These are phyloP conservation scores for Russula vinacea DNA, from an alignment of 768 basidiomycete species.

Conservation along the genomic window DNA sequence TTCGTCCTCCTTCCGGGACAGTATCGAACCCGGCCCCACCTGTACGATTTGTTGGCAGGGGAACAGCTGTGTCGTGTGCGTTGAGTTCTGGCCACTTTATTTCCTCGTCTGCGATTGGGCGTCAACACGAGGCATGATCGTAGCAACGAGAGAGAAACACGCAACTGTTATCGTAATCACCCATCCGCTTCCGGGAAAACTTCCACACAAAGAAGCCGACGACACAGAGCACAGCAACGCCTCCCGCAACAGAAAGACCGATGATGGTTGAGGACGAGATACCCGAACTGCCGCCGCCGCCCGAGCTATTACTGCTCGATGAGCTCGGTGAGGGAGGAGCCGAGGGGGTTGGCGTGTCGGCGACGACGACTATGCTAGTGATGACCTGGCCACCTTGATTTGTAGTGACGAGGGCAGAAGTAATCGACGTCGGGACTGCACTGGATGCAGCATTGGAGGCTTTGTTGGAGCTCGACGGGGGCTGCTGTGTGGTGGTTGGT, in stretches of 20 bases:
- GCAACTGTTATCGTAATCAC: conserved; percentile 69
- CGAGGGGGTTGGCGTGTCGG: conserved; percentile 21
- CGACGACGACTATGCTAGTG: conserved; percentile 32
- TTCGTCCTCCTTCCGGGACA: conserved; percentile 53
- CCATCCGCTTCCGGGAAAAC: conserved; percentile 73
- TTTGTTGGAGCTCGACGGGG: neutral
- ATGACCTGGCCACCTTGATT: conserved; percentile 35
- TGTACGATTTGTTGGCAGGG: conserved; percentile 66
- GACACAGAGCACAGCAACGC: conserved; percentile 67
- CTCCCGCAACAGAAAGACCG: conserved; percentile 78
- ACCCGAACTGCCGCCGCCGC: conserved; percentile 36
- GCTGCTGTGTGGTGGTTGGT: conserved; percentile 10
- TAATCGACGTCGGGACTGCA: conserved; percentile 1
- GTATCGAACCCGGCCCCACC: conserved; percentile 74
- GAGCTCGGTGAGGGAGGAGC: conserved; percentile 33
- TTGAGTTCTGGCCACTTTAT: conserved; percentile 93
- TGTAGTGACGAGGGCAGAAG: conserved; percentile 34
- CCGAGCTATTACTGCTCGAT: conserved; percentile 10
- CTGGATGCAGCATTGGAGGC: neutral
- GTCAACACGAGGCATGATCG: conserved; percentile 15
- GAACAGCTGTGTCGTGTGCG: conserved; percentile 45
- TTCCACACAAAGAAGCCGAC: conserved; percentile 82
- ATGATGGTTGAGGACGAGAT: conserved; percentile 70
- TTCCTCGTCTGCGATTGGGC: conserved; percentile 55
- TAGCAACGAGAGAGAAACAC: conserved; percentile 35